These are phyloP conservation scores for Volvox africanus DNA, from an alignment of 139 green algal species.

Conservation along the genomic window DNA sequence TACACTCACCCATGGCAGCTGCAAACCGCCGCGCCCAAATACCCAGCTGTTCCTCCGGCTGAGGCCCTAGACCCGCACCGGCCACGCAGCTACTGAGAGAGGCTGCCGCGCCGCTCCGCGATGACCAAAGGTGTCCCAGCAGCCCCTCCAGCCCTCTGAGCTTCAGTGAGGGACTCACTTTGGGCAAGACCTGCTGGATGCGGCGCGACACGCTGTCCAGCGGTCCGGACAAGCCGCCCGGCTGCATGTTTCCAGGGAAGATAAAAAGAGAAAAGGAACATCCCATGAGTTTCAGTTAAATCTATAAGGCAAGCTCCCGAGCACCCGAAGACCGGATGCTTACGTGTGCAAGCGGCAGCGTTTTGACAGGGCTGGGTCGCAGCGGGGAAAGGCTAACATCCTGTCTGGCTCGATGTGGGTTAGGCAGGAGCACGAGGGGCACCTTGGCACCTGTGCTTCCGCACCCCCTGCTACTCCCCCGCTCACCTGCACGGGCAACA, in stretches of 20 bases:
- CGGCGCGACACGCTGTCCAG: conserved; percentile 15
- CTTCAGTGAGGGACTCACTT: background rate
- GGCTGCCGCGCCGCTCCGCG: background rate
- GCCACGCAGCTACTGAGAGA: background rate
- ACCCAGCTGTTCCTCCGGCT: background rate
- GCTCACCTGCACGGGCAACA: background rate
- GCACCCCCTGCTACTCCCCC: background rate
- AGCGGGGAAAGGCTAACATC: background rate
- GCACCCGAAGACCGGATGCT: background rate
- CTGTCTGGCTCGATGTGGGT: background rate
- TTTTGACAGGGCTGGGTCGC: background rate
- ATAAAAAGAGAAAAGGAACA: background rate
- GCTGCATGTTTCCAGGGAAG: background rate
- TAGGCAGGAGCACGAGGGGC: background rate
- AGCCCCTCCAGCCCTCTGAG: conserved; percentile 28
- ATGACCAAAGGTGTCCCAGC: conserved; percentile 21
- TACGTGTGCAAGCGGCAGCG: background rate
- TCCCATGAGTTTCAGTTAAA: too few relatives aligned
- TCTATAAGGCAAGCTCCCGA: too few relatives aligned
- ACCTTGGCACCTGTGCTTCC: background rate
- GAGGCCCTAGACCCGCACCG: background rate
- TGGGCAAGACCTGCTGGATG: background rate
- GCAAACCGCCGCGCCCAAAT: background rate
- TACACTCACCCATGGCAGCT: background rate
- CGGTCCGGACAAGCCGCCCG: background rate